phyloP scores from a whole-genome alignment of 768 basidiomycete species.

The Calocybe gangraenosa region DNA sequence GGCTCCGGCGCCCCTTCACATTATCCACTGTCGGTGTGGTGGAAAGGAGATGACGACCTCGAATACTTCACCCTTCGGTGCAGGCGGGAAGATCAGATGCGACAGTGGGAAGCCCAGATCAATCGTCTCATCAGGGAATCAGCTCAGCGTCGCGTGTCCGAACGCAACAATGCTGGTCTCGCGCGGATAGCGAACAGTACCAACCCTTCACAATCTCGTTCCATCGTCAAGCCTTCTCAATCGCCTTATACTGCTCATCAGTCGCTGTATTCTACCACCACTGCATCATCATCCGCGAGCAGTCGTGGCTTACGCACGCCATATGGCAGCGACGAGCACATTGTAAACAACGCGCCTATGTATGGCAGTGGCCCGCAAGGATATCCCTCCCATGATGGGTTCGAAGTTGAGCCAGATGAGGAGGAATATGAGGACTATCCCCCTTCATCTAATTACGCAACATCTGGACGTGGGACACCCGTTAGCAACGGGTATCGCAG shows the following conservation, averaged over 20 bases:
- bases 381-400: constrained; percentile 62
- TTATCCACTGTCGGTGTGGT: constrained; percentile 86
- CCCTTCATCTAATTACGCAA: constrained; percentile 34
- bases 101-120: constrained; percentile 88
- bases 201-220: constrained; percentile 33
- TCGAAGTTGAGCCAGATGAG: constrained; percentile 68
- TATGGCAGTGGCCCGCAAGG: constrained; percentile 46
- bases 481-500: constrained; percentile 42
- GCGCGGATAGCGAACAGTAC: constrained; percentile 53
- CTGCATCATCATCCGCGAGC: constrained; percentile 15
- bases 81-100: constrained; percentile 86
- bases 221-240: constrained; percentile 32
- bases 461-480: constrained; percentile 76
- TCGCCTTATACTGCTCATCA: constrained; percentile 21
- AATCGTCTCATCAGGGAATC: constrained; percentile 82
- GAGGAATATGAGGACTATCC: constrained; percentile 78
- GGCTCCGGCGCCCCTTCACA: constrained; percentile 49
- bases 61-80: constrained; percentile 95
- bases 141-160: constrained; percentile 64
- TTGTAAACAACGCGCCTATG: constrained; percentile 20
- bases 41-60: constrained; percentile 90
- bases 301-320: constrained; percentile 28
- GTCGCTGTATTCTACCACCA: constrained; percentile 24
- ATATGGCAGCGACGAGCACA: constrained; percentile 36
- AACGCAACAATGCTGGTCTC: constrained; percentile 41